A percentile compares a stretch with the other conserved stretches of the same genome.
phyloP scores from a whole-genome alignment of 2,329 filamentous ascomycete genomes.

The Diaporthe vexans region DNA sequence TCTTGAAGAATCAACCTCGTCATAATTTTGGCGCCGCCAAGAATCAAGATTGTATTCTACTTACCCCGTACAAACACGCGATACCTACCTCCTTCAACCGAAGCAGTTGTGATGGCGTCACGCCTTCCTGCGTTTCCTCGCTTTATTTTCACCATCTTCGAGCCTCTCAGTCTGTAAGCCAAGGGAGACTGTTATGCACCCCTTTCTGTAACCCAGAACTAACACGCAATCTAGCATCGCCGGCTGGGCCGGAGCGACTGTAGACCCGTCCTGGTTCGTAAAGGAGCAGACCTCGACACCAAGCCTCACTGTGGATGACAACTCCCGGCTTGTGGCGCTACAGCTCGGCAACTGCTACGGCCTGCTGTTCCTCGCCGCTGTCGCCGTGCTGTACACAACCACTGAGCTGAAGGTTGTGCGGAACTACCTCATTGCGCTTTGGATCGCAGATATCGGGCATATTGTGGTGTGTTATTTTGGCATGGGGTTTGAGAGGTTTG shows the following conservation, averaged over 20 bases:
- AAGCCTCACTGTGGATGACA: constrained; percentile 55
- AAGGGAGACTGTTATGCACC: constrained; percentile 6
- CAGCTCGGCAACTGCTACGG: constrained; percentile 81
- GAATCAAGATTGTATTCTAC: background rate
- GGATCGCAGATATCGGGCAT: constrained; percentile 77
- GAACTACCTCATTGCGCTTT: constrained; percentile 76
- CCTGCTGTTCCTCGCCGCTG: constrained; percentile 73
- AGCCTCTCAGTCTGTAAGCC: constrained; percentile 77
- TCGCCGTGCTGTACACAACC: constrained; percentile 75
- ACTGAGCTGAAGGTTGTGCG: constrained; percentile 75
- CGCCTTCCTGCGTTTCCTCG: constrained; percentile 75
- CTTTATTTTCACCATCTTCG: constrained; percentile 76
- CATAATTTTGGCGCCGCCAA: background rate
- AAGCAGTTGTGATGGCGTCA: constrained; percentile 64
- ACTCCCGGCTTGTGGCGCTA: constrained; percentile 70
- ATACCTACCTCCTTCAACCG: background rate
- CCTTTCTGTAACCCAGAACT: constrained; percentile 24
- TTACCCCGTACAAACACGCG: background rate
- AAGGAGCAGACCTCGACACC: constrained; percentile 68
- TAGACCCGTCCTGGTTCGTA: constrained; percentile 73
- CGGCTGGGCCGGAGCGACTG: constrained; percentile 69
- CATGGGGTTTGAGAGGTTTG: constrained; percentile 68
- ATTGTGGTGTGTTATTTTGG: constrained; percentile 71
- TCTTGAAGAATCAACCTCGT: background rate
- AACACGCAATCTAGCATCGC: constrained; percentile 61